These are phyloP conservation scores for Pezizomycotina sp. DNA, from an alignment of 2,329 filamentous ascomycete species.

Conservation along the genomic window DNA sequence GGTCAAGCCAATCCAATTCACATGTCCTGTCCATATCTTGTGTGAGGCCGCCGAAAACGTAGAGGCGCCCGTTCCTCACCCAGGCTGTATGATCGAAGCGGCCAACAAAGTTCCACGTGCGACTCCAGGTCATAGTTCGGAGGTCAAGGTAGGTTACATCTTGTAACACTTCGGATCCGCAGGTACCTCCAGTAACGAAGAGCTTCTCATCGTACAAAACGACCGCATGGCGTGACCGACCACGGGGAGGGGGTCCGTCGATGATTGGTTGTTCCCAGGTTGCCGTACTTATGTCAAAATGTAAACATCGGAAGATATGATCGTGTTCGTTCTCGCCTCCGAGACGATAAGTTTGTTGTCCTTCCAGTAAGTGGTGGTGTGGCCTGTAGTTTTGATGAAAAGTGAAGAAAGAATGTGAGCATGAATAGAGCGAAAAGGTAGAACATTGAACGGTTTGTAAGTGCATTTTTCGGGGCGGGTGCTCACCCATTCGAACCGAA, in stretches of 20 bases:
- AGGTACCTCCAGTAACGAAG: slow-evolving; percentile 91
- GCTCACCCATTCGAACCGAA: slow-evolving; percentile 81
- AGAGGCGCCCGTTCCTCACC: slow-evolving; percentile 77
- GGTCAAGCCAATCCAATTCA: slow-evolving; percentile 92
- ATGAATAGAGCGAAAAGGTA: slow-evolving; percentile 3
- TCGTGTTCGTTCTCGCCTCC: slow-evolving; percentile 94
- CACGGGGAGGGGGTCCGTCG: slow-evolving; percentile 68
- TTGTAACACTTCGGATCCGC: slow-evolving; percentile 73
- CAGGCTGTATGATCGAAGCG: slow-evolving; percentile 91
- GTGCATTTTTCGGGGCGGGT: slow-evolving; percentile 4
- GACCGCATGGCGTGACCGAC: slow-evolving; percentile 80
- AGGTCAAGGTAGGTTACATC: slow-evolving; percentile 94
- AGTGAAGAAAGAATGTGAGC: too few species aligned
- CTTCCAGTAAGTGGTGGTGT: slow-evolving; percentile 86
- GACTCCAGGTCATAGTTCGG: slow-evolving; percentile 95
- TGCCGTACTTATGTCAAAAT: slow-evolving; percentile 89
- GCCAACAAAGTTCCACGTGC: slow-evolving; percentile 85
- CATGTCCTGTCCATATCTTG: slow-evolving; percentile 94
- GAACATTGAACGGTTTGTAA: slow-evolving; percentile 4
- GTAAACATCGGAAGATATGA: slow-evolving; percentile 92
- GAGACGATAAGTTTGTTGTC: slow-evolving; percentile 87
- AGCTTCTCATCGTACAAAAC: slow-evolving; percentile 92
- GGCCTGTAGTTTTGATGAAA: slow-evolving; percentile 39
- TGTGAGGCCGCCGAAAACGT: slow-evolving; percentile 89
- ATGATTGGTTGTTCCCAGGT: slow-evolving; percentile 91